These are phyloP conservation scores for Alternaria solani DNA, from an alignment of 2,329 filamentous ascomycete species.

Conservation along the genomic window DNA sequence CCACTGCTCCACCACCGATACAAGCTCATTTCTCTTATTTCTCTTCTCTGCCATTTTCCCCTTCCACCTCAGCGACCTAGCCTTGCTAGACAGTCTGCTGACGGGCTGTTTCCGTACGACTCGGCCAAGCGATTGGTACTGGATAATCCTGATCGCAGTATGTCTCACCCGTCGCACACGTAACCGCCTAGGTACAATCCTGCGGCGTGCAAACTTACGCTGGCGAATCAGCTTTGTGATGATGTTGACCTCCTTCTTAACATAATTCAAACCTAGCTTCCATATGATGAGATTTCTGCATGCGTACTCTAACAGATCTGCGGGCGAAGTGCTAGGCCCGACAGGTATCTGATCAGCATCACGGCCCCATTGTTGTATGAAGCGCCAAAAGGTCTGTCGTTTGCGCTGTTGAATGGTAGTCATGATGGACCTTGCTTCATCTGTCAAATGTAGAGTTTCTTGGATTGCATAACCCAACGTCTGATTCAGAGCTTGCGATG, in stretches of 20 bases:
- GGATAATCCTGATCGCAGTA: neutral
- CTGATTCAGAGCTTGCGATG: neutral
- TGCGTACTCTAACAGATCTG: neutral
- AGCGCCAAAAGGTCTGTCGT: neutral
- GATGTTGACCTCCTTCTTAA: neutral
- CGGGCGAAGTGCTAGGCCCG: neutral
- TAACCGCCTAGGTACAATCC: neutral
- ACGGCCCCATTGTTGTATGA: neutral
- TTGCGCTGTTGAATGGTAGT: neutral
- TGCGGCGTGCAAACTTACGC: neutral
- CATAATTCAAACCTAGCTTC: neutral
- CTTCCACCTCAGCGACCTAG: neutral
- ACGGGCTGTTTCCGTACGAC: neutral
- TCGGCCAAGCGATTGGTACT: neutral
- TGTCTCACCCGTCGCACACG: neutral
- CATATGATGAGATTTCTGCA: neutral
- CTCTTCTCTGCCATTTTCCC: neutral
- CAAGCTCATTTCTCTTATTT: neutral
- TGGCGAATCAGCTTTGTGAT: neutral
- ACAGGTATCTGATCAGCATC: neutral
- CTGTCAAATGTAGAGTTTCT: neutral
- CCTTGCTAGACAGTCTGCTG: neutral
- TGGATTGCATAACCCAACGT: neutral
- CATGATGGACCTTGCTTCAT: neutral
- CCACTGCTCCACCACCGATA: constrained; percentile 6